Base-by-base conservation (phyloP, 2,329 filamentous ascomycete genomes). In the Phialophora verrucosa region DNA sequence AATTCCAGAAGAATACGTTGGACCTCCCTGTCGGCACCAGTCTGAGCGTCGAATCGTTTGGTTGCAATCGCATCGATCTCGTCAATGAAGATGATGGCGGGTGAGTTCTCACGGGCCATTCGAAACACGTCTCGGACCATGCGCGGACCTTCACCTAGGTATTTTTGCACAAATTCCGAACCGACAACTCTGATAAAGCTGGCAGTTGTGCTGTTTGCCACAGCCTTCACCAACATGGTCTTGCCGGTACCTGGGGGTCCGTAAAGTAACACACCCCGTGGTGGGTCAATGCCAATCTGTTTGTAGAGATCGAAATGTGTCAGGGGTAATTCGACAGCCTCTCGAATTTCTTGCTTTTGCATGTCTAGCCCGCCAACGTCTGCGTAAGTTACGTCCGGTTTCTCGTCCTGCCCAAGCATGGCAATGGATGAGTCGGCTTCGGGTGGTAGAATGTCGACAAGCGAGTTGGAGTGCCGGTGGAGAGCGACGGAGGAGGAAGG, bases 101-200 rank as follows among this genome's bases (percentile, higher is more conserved):
- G 95, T 0, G 93, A 94, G 83, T 99, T 99, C 83, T 99, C 95
- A 69, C 95, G 90, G 44, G 95, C 95, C 95, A 99, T 99, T 69
- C 95, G 88, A 87, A 99, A 99, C 49, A 99, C 95, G 78, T 99
- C 95, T 75, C 95, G 92, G 62, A 99, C 95, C 95, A 99, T 99
- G 73, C 95, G 92, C 61, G 95, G 95, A 59, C 95, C 95, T 79
- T 99, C 95, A 78, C 95, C 95, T 1, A 99, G 86, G 76, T 99
- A 99, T 82, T 99, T 99, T 78, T 99, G 95, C 61, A 99, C 95
- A 75, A 99, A 98, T 78, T 99, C 95, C 66, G 94, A 98, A 59
- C 95, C 95, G 57, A 98, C 95, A 12, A 99, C 95, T 72, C 95
- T 92, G 78, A 99, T 98, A 81, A 99, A 99, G 78, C 91, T 97